These are phyloP conservation scores for Platanthera guangdongensis DNA, from an alignment of 106 monocot species.

Conservation along the genomic window DNA sequence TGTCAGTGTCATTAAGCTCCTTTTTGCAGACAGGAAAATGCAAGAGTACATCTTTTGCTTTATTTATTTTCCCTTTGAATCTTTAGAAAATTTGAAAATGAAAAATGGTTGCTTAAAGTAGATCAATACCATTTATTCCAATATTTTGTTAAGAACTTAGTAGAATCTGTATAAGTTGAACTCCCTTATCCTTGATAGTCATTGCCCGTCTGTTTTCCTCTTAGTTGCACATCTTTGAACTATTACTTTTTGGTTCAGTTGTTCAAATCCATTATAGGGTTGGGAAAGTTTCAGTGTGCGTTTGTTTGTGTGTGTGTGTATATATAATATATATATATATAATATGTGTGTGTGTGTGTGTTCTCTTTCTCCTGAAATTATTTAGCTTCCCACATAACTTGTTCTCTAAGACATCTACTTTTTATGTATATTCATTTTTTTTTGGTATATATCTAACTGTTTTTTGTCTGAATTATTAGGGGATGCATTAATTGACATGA, in stretches of 20 bases:
- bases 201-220: neutral
- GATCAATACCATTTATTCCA: neutral
- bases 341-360: neutral
- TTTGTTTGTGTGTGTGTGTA: neutral
- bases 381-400: neutral
- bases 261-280: neutral
- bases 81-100: neutral
- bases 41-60: neutral
- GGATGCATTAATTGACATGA: conserved; percentile 54
- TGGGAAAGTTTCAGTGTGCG: neutral
- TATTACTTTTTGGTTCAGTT: neutral
- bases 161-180: neutral
- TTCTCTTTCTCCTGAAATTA: neutral
- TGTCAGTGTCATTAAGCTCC: neutral
- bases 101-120: neutral
- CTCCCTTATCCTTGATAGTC: neutral
- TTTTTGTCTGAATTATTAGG: conserved; percentile 20
- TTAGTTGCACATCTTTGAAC: neutral
- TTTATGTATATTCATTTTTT: neutral
- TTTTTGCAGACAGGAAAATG: neutral
- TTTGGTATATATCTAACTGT: neutral
- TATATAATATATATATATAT: neutral
- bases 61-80: neutral
- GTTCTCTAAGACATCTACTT: neutral
- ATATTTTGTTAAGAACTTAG: neutral